phyloP scores from a whole-genome alignment of 306 rosid genomes.

The Cucumis hystrix region DNA sequence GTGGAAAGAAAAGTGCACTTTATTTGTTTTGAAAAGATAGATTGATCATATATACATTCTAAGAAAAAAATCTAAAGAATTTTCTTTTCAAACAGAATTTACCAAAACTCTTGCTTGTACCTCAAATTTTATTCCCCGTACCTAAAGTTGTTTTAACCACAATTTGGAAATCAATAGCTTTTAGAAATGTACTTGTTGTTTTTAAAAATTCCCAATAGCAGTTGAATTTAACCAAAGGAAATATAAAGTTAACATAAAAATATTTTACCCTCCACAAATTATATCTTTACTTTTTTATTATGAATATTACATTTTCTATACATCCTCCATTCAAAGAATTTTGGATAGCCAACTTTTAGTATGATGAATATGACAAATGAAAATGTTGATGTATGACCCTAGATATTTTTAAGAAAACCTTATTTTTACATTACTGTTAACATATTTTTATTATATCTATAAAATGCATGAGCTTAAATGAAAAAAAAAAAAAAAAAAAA shows the following conservation, averaged over 20 bases:
- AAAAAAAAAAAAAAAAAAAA: too few species aligned
- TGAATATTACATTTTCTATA: too few species aligned
- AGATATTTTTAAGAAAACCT: too few species aligned
- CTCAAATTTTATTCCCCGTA: background rate
- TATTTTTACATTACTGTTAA: background rate
- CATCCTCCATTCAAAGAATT: too few species aligned
- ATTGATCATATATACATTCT: background rate
- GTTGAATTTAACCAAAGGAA: too few species aligned
- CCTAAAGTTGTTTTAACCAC: background rate
- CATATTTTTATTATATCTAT: background rate
- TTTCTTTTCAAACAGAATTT: background rate
- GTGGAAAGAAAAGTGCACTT: too few species aligned
- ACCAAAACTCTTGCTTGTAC: background rate
- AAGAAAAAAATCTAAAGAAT: background rate
- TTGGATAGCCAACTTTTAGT: too few species aligned
- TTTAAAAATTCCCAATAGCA: background rate
- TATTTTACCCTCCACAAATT: too few species aligned
- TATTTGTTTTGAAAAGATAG: background rate
- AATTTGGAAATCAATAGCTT: background rate
- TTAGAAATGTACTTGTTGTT: background rate
- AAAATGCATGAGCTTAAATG: background rate
- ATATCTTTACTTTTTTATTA: too few species aligned
- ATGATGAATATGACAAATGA: background rate
- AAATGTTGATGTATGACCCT: background rate
- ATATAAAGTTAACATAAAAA: too few species aligned